These are phyloP conservation scores for Colletotrichum sidae DNA, from an alignment of 2,329 filamentous ascomycete genomes.

Conservation along the genomic window DNA sequence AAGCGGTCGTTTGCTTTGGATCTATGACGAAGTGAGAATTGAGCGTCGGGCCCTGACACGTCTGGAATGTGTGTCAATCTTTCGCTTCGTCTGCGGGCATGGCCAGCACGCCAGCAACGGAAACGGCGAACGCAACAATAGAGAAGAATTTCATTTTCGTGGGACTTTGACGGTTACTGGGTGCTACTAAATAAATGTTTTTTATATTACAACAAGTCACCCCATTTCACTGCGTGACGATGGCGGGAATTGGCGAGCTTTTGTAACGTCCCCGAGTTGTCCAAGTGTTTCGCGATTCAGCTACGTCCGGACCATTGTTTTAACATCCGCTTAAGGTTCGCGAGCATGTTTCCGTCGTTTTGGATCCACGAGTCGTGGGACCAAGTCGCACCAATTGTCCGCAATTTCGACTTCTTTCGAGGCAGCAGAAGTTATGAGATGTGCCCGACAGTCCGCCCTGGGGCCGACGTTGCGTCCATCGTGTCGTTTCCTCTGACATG, in stretches of 20 bases:
- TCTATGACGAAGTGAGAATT: too few relatives aligned
- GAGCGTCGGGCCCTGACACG: too few relatives aligned
- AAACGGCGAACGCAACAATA: neutral
- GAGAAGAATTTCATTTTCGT: constrained; percentile 2
- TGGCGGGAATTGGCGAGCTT: neutral
- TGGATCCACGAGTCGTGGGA: constrained; percentile 1
- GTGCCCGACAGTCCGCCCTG: neutral
- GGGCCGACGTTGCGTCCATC: too few relatives aligned
- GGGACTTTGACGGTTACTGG: neutral
- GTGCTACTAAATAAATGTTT: too few relatives aligned
- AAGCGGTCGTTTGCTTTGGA: too few relatives aligned
- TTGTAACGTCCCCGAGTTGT: neutral
- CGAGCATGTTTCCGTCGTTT: constrained; percentile 3
- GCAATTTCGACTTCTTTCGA: neutral
- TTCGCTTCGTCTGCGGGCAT: too few relatives aligned
- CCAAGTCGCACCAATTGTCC: neutral
- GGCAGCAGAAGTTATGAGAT: neutral
- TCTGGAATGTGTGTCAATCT: too few relatives aligned
- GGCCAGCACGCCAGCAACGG: neutral
- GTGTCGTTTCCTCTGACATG: too few relatives aligned
- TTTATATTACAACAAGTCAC: too few relatives aligned
- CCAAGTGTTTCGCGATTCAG: neutral
- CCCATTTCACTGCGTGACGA: too few relatives aligned
- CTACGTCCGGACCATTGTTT: neutral
- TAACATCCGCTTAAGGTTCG: constrained; percentile 1